phyloP scores from a whole-genome alignment of 139 green algal genomes.

The Chlorella sp. region DNA sequence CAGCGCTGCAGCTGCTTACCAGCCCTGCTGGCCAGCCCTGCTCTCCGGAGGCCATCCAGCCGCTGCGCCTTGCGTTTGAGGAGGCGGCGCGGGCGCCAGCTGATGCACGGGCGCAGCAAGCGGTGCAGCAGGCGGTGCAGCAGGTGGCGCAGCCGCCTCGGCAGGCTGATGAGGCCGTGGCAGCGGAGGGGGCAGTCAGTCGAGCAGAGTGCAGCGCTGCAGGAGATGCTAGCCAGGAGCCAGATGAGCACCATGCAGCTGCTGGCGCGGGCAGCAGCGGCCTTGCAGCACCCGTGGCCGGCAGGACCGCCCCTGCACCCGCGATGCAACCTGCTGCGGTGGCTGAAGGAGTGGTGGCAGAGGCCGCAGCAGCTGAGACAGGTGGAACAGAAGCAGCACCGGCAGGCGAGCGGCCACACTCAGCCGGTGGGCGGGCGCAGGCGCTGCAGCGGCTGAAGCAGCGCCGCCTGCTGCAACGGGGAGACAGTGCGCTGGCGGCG shows the following conservation, averaged over 20 bases:
- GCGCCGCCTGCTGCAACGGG: constrained; percentile 11
- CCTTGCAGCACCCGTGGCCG: neutral
- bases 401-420: neutral
- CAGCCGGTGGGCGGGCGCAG: neutral
- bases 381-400: neutral
- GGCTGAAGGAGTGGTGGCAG: too few species aligned
- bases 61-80: constrained; percentile 4
- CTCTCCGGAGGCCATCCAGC: neutral
- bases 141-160: neutral
- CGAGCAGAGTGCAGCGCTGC: too few species aligned
- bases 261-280: neutral
- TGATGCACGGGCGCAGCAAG: neutral
- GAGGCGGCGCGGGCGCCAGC: neutral
- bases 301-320: too few species aligned
- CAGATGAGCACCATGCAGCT: too few species aligned
- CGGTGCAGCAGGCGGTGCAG: neutral
- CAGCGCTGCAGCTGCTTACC: neutral
- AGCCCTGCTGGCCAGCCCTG: neutral
- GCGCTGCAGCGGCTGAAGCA: constrained; percentile 21
- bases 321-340: neutral
- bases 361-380: neutral
- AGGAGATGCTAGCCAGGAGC: too few species aligned
- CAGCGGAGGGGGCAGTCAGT: neutral
- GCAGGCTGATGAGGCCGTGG: neutral
- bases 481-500: neutral